Evolutionary conservation across 1,139 yeast genomes (phyloP).

Genomic region (Kurtzmaniella quercitrusa): DNA sequence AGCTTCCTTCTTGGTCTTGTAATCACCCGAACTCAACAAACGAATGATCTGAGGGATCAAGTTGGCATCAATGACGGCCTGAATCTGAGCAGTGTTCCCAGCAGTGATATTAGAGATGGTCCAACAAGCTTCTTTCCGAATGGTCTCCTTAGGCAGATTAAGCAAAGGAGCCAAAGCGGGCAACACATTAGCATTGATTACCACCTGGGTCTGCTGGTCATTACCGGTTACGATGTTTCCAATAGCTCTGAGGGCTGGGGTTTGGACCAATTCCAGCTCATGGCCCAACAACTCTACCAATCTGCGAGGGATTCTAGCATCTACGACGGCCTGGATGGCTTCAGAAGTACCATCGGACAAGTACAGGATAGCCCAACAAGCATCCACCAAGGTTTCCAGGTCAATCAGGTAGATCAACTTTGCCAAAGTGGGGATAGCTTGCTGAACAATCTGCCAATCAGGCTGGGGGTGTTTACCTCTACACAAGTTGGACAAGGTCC

Average conservation of each 20-base stretch:
- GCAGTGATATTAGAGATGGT: conserved; percentile 97
- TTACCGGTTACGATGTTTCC: conserved; percentile 98
- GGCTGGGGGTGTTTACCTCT: conserved; percentile 97
- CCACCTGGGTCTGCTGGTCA: conserved; percentile 91
- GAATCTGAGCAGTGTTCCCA: conserved; percentile 92
- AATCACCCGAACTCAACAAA: conserved; percentile 77
- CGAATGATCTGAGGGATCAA: conserved; percentile 89
- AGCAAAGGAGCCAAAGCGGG: conserved; percentile 79
- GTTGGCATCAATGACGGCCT: conserved; percentile 93
- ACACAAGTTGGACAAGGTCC: conserved; percentile 96
- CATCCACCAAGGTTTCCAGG: conserved; percentile 90
- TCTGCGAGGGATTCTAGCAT: conserved; percentile 92
- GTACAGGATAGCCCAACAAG: conserved; percentile 98
- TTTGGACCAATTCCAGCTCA: conserved; percentile 82
- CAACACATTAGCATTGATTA: conserved; percentile 88
- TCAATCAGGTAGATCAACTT: conserved; percentile 87
- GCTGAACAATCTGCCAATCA: conserved; percentile 82
- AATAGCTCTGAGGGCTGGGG: conserved; percentile 95
- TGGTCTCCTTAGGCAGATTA: conserved; percentile 82
- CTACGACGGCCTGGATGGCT: conserved; percentile 95
- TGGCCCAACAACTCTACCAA: conserved; percentile 85
- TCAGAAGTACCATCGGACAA: conserved; percentile 88
- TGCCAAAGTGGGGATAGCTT: conserved; percentile 88
- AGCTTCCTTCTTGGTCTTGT: conserved; percentile 95
- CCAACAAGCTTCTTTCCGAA: conserved; percentile 98